Evolutionary conservation across 306 rosid genomes (phyloP).

Genomic region (Sphenostylis stenocarpa): DNA sequence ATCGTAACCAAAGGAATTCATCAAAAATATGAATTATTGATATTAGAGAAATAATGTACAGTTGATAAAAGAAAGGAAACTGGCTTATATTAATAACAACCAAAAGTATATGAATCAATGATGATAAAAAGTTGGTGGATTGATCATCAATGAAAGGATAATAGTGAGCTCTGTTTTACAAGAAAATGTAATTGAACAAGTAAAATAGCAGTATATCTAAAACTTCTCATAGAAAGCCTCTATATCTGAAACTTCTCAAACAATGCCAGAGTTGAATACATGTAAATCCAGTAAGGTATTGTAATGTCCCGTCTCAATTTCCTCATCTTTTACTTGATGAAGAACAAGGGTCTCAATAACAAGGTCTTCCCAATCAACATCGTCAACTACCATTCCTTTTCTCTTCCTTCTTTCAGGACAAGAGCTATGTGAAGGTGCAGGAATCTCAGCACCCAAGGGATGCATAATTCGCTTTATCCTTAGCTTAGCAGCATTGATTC

Average conservation of each 20-base stretch:
- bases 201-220: background rate
- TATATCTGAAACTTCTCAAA: background rate
- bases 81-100: too few relatives aligned
- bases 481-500: background rate
- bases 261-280: constrained; percentile 57
- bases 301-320: constrained; percentile 77
- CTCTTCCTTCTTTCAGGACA: constrained; percentile 46
- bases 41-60: too few relatives aligned
- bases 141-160: too few relatives aligned
- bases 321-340: too few relatives aligned
- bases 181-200: too few relatives aligned
- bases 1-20: too few relatives aligned
- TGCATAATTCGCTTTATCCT: background rate
- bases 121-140: too few relatives aligned
- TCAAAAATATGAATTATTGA: too few relatives aligned
- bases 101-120: too few relatives aligned
- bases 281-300: constrained; percentile 59
- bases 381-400: constrained; percentile 36
- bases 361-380: constrained; percentile 76
- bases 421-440: background rate
- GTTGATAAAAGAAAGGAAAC: too few relatives aligned
- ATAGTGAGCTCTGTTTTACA: too few relatives aligned
- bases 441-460: background rate
- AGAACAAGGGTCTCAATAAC: constrained; percentile 73
- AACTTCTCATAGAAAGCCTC: constrained; percentile 17